Evolutionary conservation across 2,329 filamentous ascomycete species (phyloP), one percentile per base, ranked within the genome.

Genomic region (Aschersonia sp.): DNA sequence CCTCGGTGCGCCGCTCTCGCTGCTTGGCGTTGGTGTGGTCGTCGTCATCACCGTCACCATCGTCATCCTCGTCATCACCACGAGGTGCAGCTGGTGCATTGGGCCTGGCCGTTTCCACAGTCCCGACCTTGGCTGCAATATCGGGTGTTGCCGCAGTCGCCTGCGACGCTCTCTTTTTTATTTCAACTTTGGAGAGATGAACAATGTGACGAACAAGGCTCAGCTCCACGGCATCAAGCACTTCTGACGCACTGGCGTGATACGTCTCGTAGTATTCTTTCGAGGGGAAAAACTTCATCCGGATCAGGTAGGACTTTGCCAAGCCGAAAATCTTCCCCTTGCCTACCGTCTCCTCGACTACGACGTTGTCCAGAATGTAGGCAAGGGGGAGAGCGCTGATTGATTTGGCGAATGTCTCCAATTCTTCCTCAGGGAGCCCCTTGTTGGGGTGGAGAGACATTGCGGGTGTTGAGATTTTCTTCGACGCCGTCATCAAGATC

Each of bases 401-500:
- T 30, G 81, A 85, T 69, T 98, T 98, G 44, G 89, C 84, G 59
- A 98, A 97, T 44, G 74, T 77, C 57, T 88, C 80, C 7, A 79
- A 80, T 47, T 89, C 77, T 5, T 79, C 74, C 35, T 74, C 68
- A 1, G 79, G 73, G 37, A 95, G 67, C 56, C 88, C 84, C 29
- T 81, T 71, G 56, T 85, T 85, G 32, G 94, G 73, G 43, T 85
- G 75, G 14, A 97, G 71, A 1, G 86, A 92, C 87, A 94, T 95
- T 5, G 81, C 79, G 2, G 92, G 92, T 0, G 92, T 98, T 40
- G 87, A 85, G 52, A 97, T 96, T 43, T 83, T 78, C 46, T 81
- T 78, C 60, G 86, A 92, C 30, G 92, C 92, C 45, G 92, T 97
- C 92, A 98, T 98, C 54, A 98, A 78, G 57, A 98, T 96, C 75